A percentile compares a stretch with the other conserved stretches of the same genome.
These are phyloP conservation scores for Clohesyomyces aquaticus DNA, from an alignment of 495 filamentous ascomycete species.

Conservation along the genomic window DNA sequence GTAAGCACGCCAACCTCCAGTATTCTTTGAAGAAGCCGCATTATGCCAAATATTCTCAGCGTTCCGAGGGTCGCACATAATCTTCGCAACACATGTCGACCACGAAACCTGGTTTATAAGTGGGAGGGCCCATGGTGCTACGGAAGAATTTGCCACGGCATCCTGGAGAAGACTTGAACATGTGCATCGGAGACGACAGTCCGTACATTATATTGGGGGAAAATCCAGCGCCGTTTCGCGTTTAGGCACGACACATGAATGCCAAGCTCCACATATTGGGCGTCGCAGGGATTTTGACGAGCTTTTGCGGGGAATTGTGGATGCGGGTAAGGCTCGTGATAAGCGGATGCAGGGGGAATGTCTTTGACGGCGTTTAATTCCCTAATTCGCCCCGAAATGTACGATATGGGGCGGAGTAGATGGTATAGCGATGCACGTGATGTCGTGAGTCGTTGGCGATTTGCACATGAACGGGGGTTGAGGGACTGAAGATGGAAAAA, in stretches of 20 bases:
- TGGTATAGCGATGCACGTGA: too few species aligned
- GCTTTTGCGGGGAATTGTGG: not conserved
- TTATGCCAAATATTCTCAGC: too few species aligned
- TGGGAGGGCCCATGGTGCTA: not conserved
- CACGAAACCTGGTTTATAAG: not conserved
- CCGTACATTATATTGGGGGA: not conserved
- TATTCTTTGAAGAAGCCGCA: not conserved
- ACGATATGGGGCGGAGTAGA: too few species aligned
- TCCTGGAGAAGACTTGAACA: not conserved
- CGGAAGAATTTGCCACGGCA: not conserved
- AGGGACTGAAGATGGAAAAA: too few species aligned
- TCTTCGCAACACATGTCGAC: not conserved
- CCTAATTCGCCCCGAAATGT: too few species aligned
- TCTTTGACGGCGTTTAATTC: too few species aligned
- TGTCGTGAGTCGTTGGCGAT: too few species aligned
- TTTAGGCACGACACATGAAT: not conserved
- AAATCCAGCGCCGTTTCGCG: not conserved
- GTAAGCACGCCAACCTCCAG: conserved; percentile 8
- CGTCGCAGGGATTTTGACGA: not conserved
- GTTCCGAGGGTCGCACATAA: not conserved
- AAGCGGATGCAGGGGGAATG: not conserved
- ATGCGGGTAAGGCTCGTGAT: not conserved
- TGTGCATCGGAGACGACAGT: not conserved
- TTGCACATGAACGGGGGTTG: too few species aligned
- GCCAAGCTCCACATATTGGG: not conserved